Evolutionary conservation across 305 asterid genomes (phyloP).

Genomic region (Fraxinus ornus): DNA sequence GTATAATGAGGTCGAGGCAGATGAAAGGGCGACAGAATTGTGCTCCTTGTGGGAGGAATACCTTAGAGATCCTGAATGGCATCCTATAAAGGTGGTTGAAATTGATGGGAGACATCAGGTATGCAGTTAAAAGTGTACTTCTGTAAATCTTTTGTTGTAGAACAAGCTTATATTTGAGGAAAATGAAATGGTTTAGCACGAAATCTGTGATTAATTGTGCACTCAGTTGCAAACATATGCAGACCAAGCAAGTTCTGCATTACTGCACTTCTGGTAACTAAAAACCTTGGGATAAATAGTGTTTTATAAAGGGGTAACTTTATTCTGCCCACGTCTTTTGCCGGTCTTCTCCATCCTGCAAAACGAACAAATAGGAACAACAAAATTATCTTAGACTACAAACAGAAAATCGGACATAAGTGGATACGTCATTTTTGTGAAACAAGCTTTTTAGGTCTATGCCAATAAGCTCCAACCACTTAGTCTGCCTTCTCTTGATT

Average conservation of each 20-base stretch:
- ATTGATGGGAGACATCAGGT: constrained; percentile 66
- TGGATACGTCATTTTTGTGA: not conserved
- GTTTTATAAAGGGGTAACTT: too few relatives aligned
- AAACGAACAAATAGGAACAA: too few relatives aligned
- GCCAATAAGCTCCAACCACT: not conserved
- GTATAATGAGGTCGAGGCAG: constrained; percentile 69
- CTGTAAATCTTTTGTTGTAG: not conserved
- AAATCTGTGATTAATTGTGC: not conserved
- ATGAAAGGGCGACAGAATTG: constrained; percentile 78
- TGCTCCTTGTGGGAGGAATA: constrained; percentile 95
- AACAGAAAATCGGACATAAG: too few relatives aligned
- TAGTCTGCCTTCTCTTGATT: not conserved
- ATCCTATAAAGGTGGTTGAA: constrained; percentile 63
- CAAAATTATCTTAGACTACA: too few relatives aligned
- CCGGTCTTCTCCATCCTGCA: too few relatives aligned
- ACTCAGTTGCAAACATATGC: not conserved
- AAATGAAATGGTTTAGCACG: not conserved
- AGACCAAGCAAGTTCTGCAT: not conserved
- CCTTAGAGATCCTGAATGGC: constrained; percentile 97
- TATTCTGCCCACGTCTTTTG: too few relatives aligned
- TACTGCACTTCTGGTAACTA: too few relatives aligned
- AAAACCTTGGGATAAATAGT: too few relatives aligned
- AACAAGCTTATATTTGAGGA: not conserved
- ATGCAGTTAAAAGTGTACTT: constrained; percentile 22
- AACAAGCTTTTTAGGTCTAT: not conserved